Evolutionary conservation across 139 green algal species (phyloP).

Genomic region (Picochlorum costavermella): DNA sequence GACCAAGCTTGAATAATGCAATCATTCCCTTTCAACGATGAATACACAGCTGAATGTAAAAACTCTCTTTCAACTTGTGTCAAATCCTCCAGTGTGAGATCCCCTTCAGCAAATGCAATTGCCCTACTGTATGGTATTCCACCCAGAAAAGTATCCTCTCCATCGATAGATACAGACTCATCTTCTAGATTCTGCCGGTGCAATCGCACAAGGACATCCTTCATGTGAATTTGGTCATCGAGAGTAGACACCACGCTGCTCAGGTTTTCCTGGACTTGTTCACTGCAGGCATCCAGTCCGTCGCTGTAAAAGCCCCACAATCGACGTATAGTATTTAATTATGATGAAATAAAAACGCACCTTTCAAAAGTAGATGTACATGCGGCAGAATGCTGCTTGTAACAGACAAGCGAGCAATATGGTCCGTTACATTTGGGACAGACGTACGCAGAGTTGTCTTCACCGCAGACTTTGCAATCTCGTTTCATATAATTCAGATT

Average conservation of each 20-base stretch:
- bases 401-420: slow-evolving; percentile 73
- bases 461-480: not conserved
- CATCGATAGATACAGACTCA: not conserved
- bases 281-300: slow-evolving; percentile 24
- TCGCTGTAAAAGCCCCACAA: not conserved
- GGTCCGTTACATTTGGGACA: slow-evolving; percentile 65
- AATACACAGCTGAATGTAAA: slow-evolving; percentile 32
- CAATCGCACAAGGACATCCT: slow-evolving; percentile 48
- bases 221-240: slow-evolving; percentile 37
- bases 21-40: slow-evolving; percentile 9
- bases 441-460: slow-evolving; percentile 43
- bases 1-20: slow-evolving; percentile 27
- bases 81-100: slow-evolving; percentile 33
- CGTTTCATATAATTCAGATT: not conserved
- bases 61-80: slow-evolving; percentile 26
- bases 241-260: slow-evolving; percentile 17
- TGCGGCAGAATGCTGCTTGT: slow-evolving; percentile 49
- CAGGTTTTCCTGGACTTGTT: slow-evolving; percentile 43
- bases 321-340: no score
- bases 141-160: not conserved
- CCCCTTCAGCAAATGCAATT: not conserved
- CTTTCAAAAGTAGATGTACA: slow-evolving; percentile 68
- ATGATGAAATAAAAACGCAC: slow-evolving; percentile 11
- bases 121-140: not conserved
- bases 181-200: slow-evolving; percentile 32